A percentile compares a stretch with the other conserved stretches of the same genome.
Conservation (phyloP, 768 basidiomycete genomes). For the Suillus bovinus region DNA sequence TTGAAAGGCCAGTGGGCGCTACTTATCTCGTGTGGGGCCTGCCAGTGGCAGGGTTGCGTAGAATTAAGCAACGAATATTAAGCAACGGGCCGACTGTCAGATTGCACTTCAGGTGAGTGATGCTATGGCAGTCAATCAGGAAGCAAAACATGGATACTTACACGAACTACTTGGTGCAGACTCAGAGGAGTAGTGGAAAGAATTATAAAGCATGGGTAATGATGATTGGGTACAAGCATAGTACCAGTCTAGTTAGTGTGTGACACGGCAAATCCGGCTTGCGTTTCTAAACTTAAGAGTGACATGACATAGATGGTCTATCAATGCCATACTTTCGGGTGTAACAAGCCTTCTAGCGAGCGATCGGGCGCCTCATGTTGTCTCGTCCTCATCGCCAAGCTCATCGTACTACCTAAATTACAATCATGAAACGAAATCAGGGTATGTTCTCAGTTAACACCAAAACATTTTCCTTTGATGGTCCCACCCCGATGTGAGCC, state of each 20-base stretch:
- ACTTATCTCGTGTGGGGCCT: slow-evolving; percentile 20
- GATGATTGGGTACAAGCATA: not conserved
- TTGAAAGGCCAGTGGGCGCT: slow-evolving; percentile 16
- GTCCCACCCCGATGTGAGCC: not conserved
- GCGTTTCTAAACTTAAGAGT: slow-evolving; percentile 8
- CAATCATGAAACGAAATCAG: not conserved
- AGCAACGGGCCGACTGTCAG: slow-evolving; percentile 18
- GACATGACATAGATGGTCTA: not conserved
- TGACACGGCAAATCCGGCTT: slow-evolving; percentile 7
- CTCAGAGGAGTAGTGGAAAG: not conserved
- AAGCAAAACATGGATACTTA: not conserved
- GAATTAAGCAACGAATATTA: slow-evolving; percentile 14
- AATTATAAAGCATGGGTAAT: not conserved
- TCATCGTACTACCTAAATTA: not conserved
- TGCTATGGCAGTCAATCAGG: not conserved
- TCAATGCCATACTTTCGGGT: not conserved
- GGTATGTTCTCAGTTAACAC: too few species aligned
- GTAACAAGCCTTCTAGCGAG: not conserved
- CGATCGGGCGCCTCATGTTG: not conserved
- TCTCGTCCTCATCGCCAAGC: not conserved
- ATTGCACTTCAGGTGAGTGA: not conserved
- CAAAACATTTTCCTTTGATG: too few species aligned
- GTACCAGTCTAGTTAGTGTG: not conserved
- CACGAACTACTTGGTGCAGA: slow-evolving; percentile 1
- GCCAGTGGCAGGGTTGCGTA: not conserved